Conservation (phyloP, 192 early-diverging fungal species). For the Dissophora globulifera region DNA sequence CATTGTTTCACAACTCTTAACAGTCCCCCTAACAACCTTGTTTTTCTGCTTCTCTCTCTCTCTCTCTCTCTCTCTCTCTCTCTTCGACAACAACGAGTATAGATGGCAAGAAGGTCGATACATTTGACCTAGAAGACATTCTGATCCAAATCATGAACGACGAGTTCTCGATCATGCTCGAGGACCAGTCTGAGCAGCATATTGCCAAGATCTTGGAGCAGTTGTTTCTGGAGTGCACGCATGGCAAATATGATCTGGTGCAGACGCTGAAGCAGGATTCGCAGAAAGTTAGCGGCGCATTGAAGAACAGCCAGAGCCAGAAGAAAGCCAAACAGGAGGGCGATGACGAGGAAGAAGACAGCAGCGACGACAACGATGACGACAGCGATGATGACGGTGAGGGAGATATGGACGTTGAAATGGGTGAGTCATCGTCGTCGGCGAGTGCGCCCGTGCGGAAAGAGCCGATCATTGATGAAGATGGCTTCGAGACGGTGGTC, state of each 20-base stretch:
- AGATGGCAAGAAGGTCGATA: slow-evolving; percentile 65
- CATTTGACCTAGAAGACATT: slow-evolving; percentile 65
- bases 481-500: slow-evolving; percentile 58
- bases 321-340: slow-evolving; percentile 2
- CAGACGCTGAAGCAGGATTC: slow-evolving; percentile 42
- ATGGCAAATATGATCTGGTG: slow-evolving; percentile 53
- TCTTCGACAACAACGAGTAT: no score
- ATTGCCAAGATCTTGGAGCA: slow-evolving; percentile 59
- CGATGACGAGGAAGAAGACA: slow-evolving; percentile 36
- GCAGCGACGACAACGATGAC: slow-evolving; percentile 34
- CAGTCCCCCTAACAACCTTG: no score
- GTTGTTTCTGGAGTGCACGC: slow-evolving; percentile 57
- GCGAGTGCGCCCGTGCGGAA: slow-evolving; percentile 5
- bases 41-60: no score
- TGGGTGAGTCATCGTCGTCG: slow-evolving; percentile 26
- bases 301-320: slow-evolving; percentile 21
- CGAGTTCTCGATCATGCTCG: slow-evolving; percentile 63
- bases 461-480: slow-evolving; percentile 58
- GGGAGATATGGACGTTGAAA: slow-evolving; percentile 56
- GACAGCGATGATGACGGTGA: slow-evolving; percentile 5
- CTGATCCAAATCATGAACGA: slow-evolving; percentile 65
- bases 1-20: no score
- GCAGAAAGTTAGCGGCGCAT: slow-evolving; percentile 44
- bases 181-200: slow-evolving; percentile 67
- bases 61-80: no score